A percentile compares a stretch with the other conserved stretches of the same genome.
Evolutionary conservation across 768 basidiomycete species (phyloP).

Genomic region (Agaricus bisporus): DNA sequence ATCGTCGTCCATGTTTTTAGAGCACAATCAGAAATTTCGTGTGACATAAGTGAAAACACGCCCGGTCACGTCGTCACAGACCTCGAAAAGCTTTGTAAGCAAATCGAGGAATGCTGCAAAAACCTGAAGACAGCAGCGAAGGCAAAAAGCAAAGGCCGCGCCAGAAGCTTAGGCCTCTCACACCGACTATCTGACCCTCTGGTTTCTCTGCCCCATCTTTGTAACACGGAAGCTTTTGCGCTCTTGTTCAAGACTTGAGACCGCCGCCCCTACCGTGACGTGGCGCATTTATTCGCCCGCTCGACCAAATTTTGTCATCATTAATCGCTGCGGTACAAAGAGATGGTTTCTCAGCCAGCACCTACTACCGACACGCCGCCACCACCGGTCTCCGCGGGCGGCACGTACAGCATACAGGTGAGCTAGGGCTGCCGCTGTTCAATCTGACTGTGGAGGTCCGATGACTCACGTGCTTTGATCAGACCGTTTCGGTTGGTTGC

Average conservation of each 20-base stretch:
- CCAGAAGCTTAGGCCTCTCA: not conserved
- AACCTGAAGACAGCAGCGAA: constrained; percentile 5
- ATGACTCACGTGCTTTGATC: constrained; percentile 24
- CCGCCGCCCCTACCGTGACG: constrained; percentile 4
- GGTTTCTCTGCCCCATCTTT: no score
- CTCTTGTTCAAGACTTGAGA: not conserved
- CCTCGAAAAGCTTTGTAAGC: constrained; percentile 7
- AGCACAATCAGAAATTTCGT: not conserved
- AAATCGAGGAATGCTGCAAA: constrained; percentile 6
- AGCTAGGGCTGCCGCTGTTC: constrained; percentile 20
- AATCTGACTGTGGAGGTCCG: constrained; percentile 15
- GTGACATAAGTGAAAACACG: not conserved
- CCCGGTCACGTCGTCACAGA: not conserved
- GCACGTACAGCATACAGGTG: constrained; percentile 73
- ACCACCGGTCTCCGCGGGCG: constrained; percentile 65
- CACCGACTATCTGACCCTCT: not conserved
- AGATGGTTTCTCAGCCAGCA: constrained; percentile 35
- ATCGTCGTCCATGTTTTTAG: constrained; percentile 55
- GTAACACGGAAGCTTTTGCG: no score
- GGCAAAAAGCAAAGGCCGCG: constrained; percentile 7
- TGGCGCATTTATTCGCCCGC: not conserved
- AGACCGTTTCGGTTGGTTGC: constrained; percentile 87
- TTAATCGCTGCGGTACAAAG: constrained; percentile 9
- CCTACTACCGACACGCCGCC: constrained; percentile 42
- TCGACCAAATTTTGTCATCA: constrained; percentile 8